Conservation (phyloP, 2,329 filamentous ascomycete species). For the Huntiella savannae region DNA sequence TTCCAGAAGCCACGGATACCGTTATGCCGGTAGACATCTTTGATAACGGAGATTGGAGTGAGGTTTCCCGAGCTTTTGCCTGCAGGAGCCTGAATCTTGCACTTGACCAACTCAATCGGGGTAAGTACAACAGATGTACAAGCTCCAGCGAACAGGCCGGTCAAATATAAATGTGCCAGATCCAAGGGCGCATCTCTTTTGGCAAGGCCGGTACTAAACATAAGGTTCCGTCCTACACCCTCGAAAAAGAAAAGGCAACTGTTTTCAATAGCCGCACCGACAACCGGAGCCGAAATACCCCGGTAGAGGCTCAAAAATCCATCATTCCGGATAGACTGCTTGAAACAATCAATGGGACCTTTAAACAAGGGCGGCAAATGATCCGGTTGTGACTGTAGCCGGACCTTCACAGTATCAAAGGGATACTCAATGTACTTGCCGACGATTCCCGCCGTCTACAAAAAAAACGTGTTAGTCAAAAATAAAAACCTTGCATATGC, state of each 20-base stretch:
- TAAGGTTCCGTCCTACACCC: conserved; percentile 46
- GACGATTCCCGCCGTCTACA: conserved; percentile 58
- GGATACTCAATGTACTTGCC: conserved; percentile 97
- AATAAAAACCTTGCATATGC: too few species aligned
- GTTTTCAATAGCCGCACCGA: conserved; percentile 81
- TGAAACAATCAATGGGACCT: conserved; percentile 84
- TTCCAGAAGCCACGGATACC: conserved; percentile 84
- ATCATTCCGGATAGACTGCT: conserved; percentile 61
- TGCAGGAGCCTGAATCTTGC: conserved; percentile 74
- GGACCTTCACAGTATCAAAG: conserved; percentile 96
- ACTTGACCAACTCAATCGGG: conserved; percentile 92
- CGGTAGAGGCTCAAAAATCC: conserved; percentile 73
- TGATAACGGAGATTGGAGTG: conserved; percentile 51
- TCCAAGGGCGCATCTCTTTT: conserved; percentile 42
- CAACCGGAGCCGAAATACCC: conserved; percentile 76
- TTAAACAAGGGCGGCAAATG: conserved; percentile 62
- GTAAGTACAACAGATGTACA: conserved; percentile 84
- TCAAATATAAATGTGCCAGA: conserved; percentile 55
- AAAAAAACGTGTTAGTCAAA: neutral
- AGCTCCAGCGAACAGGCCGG: conserved; percentile 70
- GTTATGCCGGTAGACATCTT: conserved; percentile 62
- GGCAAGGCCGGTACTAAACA: conserved; percentile 34
- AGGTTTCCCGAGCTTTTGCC: conserved; percentile 22
- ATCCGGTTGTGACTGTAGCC: conserved; percentile 86
- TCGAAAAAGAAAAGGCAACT: conserved; percentile 90